Evolutionary conservation across 345 rosid species (phyloP), one percentile per base, ranked within the genome.

Genomic region (Kandelia obovata): DNA sequence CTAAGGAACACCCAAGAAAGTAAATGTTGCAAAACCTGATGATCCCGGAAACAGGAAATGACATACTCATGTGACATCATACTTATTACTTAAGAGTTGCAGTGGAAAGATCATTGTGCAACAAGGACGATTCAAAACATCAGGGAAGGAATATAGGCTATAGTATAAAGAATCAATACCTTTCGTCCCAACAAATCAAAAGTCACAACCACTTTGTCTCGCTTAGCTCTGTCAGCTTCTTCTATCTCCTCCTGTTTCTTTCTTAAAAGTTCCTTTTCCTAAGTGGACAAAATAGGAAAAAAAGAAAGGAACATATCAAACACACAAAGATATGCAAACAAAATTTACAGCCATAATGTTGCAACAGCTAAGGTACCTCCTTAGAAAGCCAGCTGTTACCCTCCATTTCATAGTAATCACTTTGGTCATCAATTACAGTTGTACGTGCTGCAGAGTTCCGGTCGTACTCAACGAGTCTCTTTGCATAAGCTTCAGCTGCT

Each of bases 151-250:
- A 28, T 37, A 31, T 43, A 39, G 68, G 21, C 4, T 25, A 49
- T 51, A 23, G 35, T 9, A 1, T 15, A 49, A 71, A 35, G 19
- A 67, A 73, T 56, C 59, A 31, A 75, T 77, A 88, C 98, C 98
- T 93, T 93, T 62, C 97, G 96, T 39, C 98, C 96, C 56, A 93
- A 83, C 85, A 93, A 83, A 82, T 93, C 98, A 78, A 93, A 93
- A 37, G 94, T 88, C 78, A 93, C 85, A 64, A 91, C 81, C 65
- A 89, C 94, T 91, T 84, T 93, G 79, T 67, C 88, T 75, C 84
- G 78, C 70, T 93, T 82, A 51, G 81, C 91, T 56, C 25, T 74
- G 72, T 93, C 95, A 73, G 94, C 91, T 84, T 86, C 93, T 73
- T 88, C 96, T 62, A 87, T 82, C 82, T 80, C 92, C 75, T 86